Base-by-base conservation (phyloP, 176 grass and related monocot genomes). In the Triticum monococcum region DNA sequence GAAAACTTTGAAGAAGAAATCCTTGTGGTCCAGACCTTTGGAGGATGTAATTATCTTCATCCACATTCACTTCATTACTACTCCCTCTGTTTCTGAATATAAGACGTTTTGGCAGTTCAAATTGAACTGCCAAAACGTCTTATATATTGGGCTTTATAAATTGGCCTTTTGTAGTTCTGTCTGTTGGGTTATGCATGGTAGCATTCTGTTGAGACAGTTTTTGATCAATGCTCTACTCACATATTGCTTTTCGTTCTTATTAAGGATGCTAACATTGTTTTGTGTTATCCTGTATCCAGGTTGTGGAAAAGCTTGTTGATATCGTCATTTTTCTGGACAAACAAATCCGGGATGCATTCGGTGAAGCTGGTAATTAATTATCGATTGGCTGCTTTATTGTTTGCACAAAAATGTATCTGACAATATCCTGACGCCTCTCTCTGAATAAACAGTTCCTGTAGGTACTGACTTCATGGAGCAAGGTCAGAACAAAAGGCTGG, bases 251-350 rank as follows among this genome's bases (percentile, higher is more conserved):
- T 46, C 10, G 63, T 68, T 25, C 18, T 56, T 68, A 40, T 48
- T 23, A 61, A 48, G 41, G 33, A 35, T 84, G 17, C 57, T 89
- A 50, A 91, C 4, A 72, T n/a, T 68, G 43, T 9, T 73, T 82
- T 76, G 13, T 4, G 38, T 72, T 86, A 18, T 68, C 6, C 35
- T 72, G n/a, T 82, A 68, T 91, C 14, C 86, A 98, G 96, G 79
- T 98, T 38, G 97, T 98, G 76, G 94, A 98, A 41, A 98, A 96
- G 87, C 97, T 98, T 87, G 97, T 96, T 38, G 94, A 98, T n/a
- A 82, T 98, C 56, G 82, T 94, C 38, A 23, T 89, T 40, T 96
- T 91, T 83, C 86, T 98, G 16, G 89, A 98, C 65, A 98, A 81
- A 64, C 90, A 96, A 89, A 87, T 92, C 22, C 77, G 76, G 67